Evolutionary conservation across 2,329 filamentous ascomycete species (phyloP), one percentile per base, ranked within the genome.

Genomic region (Hymenoscyphus scutula): DNA sequence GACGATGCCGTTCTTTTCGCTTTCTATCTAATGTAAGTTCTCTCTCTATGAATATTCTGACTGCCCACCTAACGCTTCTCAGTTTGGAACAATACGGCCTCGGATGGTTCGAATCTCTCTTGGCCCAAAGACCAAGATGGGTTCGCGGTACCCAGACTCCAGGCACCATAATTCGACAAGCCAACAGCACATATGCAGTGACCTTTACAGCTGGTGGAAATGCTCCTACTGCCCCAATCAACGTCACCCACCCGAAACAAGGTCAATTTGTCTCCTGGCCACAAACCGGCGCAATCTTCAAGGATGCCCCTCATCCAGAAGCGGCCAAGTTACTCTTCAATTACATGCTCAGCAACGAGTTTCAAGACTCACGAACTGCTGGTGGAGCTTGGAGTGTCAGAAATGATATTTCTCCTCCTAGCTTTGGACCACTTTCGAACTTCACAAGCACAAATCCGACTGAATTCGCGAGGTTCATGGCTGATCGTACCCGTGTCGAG

Each of bases 1-100:
- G 83, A 85, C 51, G 83, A 85, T 60, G 82, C 83, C 0, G 78
- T 85, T 2, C 73, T 82, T 0, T 84, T 76, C 51, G 78, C 79
- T 2, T 83, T 81, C 51, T 75, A 82, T 48, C 72, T 82, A 1
- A 77, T 84, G 77, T 79, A 70, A 74, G 77, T 69, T 11, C 8
- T 27, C 15, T 53, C 2, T 23, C 10, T 13, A 8, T 27, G 17
- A n/a, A 4, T 32, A 30, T 17, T 6, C 30, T 13, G 1, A 29
- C 15, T 13, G 6, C 53, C 30, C 27, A 17, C 30, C 53, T 29
- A 54, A 29, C 15, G 1, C 13, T 25, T 8, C 13, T 17, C 27
- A 54, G 53, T 27, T 11, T 54, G 27, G 13, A 30, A 32, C 27
- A 54, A 54, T 54, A 54, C 27, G 53, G 53, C 25, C n/a, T 30